Conservation (phyloP, 371 early-diverging fungal species). For the Lichtheimia ornata region DNA sequence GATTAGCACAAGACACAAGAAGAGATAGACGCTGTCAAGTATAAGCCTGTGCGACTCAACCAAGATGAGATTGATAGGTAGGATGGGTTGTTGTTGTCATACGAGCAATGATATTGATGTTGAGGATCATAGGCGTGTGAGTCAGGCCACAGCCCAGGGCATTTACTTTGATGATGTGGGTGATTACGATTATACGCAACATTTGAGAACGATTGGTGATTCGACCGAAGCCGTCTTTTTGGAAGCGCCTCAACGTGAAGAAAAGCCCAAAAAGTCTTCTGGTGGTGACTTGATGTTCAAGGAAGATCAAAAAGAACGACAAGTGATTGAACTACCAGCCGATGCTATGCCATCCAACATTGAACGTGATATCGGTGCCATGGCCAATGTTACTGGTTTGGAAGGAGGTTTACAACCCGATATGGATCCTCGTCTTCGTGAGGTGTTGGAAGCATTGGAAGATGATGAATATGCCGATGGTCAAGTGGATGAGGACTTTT, state of each 20-base stretch:
- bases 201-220: constrained; percentile 84
- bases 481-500: constrained; percentile 75
- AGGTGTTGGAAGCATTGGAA: constrained; percentile 88
- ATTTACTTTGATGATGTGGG: constrained; percentile 81
- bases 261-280: constrained; percentile 28
- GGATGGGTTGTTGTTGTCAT: not conserved
- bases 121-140: constrained; percentile 50
- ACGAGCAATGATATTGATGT: not conserved
- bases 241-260: constrained; percentile 58
- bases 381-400: constrained; percentile 43
- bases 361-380: constrained; percentile 53
- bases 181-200: constrained; percentile 92
- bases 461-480: constrained; percentile 86
- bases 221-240: constrained; percentile 79
- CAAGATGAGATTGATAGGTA: constrained; percentile 55
- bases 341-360: constrained; percentile 75
- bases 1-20: constrained; percentile 42
- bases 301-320: constrained; percentile 30
- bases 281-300: constrained; percentile 18
- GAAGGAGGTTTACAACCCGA: constrained; percentile 73
- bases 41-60: constrained; percentile 34
- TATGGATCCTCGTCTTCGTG: constrained; percentile 81
- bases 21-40: constrained; percentile 35
- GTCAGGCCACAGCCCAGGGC: constrained; percentile 83
- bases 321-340: constrained; percentile 64